Evolutionary conservation across 2,329 filamentous ascomycete species (phyloP), one percentile per base, ranked within the genome.

Genomic region (Sodiomyces alkalinus): DNA sequence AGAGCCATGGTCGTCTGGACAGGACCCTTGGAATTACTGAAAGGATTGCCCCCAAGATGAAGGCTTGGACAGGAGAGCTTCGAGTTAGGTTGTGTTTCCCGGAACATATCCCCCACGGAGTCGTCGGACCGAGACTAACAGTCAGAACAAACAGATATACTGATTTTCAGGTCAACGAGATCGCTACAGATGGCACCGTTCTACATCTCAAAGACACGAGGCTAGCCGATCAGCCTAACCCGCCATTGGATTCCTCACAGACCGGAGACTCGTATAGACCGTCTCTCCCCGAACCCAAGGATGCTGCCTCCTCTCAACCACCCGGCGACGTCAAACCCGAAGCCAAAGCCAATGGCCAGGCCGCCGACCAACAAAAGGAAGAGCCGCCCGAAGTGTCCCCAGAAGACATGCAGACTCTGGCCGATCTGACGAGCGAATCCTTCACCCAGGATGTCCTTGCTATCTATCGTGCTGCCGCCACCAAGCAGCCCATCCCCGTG

Each of bases 91-190:
- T n/a, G n/a, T n/a, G n/a, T n/a, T n/a, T n/a, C n/a, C n/a, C n/a
- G n/a, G n/a, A n/a, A n/a, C n/a, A n/a, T n/a, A n/a, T n/a, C n/a
- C n/a, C n/a, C n/a, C n/a, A n/a, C n/a, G n/a, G n/a, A n/a, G n/a
- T n/a, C n/a, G n/a, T n/a, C n/a, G n/a, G n/a, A n/a, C n/a, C n/a
- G n/a, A n/a, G n/a, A n/a, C n/a, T n/a, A 21, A 21, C n/a, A 21
- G 8, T 18, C n/a, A n/a, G n/a, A n/a, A n/a, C n/a, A 13, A 9
- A 6, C 27, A 72, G 82, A 39, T 94, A 86, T 51, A 87, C 85
- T 4, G 86, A 94, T 49, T 94, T 94, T 43, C 62, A 90, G 41
- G 86, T 94, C 41, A 86, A 92, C 45, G 86, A 94, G 52, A 87
- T 94, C 36, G 58, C 68, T 13, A 73, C 75, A 17, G 69, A 78